Base-by-base conservation (phyloP, 140 eudicot genomes). In the Flaveria floridana region DNA sequence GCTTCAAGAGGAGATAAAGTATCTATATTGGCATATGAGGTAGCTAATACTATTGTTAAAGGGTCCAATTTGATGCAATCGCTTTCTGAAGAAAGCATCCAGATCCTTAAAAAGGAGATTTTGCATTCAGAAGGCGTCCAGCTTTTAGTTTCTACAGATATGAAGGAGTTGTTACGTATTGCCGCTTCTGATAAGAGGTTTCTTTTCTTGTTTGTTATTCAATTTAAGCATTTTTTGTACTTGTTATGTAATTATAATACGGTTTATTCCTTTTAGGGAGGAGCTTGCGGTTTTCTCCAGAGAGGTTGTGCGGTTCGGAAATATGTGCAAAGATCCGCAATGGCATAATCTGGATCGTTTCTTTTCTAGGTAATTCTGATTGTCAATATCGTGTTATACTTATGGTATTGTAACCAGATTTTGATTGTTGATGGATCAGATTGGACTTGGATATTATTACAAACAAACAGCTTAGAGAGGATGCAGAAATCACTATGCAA, bases 131-230 rank as follows among this genome's bases (percentile, higher is more conserved):
- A 89, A 77, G 99, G 92, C 1, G 99, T 91, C 1, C 92, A 79
- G 28, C 81, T 68, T 74, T 77, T 95, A 78, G 96, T 95, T 76
- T 95, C 99, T 57, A 88, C 96, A 11, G 95, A 94, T 79, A 83
- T 81, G 65, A 82, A 86, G 64, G 92, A 88, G 78, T 77, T 91
- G 80, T 85, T 88, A 56, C 80, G 87, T 46, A 87, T 95, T 82
- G 97, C 97, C 50, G 96, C 97, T 79, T 79, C 92, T 53, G 99
- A 95, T 83, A 95, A 91, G 66, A 95, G 99, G 99, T 91, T 65
- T 18, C 12, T 46, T 19, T 42, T 9, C 19, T 19, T 8, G 9
- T 18, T 19, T 55, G 7, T 79, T 59, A 28, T 55, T 4, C 4
- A 25, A 70, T 3, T 25, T 14, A 39, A 51, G 16, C 21, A 19